These are phyloP conservation scores for Aristolochia fimbriata DNA, from an alignment of 164 flowering plant genomes.

Conservation along the genomic window DNA sequence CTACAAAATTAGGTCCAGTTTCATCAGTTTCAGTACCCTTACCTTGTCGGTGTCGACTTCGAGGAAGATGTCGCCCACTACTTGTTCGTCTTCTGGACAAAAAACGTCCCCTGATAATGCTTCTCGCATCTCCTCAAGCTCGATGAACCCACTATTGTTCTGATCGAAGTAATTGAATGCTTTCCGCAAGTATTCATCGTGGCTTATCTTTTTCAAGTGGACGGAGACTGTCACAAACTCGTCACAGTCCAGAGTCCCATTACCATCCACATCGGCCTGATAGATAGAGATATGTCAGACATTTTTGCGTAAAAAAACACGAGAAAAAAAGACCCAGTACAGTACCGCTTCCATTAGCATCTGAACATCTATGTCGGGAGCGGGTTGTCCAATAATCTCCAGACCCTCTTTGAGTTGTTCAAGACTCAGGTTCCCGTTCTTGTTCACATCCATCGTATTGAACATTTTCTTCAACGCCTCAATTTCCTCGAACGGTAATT, in stretches of 20 bases:
- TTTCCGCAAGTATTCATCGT: conserved; percentile 42
- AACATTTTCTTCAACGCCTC: conserved; percentile 46
- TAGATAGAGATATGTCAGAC: too few species aligned
- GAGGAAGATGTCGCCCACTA: conserved; percentile 45
- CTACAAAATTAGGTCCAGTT: too few species aligned
- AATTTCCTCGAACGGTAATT: conserved; percentile 55
- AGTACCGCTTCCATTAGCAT: conserved; percentile 71
- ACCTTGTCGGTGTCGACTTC: conserved; percentile 74
- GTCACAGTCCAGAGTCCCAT: conserved; percentile 55
- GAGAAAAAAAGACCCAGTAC: too few species aligned
- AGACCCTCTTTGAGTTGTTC: conserved; percentile 68
- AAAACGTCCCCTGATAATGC: conserved; percentile 37
- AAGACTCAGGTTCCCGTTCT: conserved; percentile 58
- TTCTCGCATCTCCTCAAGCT: conserved; percentile 57
- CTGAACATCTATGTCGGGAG: conserved; percentile 55
- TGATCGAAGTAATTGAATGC: conserved; percentile 69
- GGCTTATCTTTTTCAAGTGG: conserved; percentile 46
- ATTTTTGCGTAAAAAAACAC: too few species aligned
- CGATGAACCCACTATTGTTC: conserved; percentile 62
- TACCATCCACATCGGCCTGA: conserved; percentile 67
- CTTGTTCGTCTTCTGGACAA: conserved; percentile 36
- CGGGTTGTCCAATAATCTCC: conserved; percentile 38
- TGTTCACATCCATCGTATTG: conserved; percentile 70
- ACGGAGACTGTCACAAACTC: conserved; percentile 65
- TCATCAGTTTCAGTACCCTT: too few species aligned